Evolutionary conservation across 1,139 yeast genomes (phyloP), one percentile per base, ranked within the genome.

Genomic region (Sugiyamaella neomexicana): DNA sequence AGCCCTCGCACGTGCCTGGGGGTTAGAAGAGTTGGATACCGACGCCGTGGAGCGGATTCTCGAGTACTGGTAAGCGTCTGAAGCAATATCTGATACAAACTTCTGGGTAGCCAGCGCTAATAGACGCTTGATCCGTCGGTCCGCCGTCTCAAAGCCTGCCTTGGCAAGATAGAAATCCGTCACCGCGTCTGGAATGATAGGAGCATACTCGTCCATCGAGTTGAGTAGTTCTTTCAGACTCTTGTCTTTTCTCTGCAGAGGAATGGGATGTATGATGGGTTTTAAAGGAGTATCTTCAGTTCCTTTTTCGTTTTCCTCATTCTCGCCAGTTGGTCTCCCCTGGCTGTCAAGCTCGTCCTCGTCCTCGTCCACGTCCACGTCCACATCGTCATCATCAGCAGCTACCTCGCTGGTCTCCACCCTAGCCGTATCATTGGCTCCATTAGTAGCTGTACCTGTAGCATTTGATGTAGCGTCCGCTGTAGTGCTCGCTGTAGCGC

Each of bases 121-220:
- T 45, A 95, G 75, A 55, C 98, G 78, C 67, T 91, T 90, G 58
- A 93, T 86, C 57, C 91, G 80, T 7, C 82, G 74, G 65, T 90
- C 96, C 38, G 85, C 80, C 27, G 95, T 82, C 57, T 86, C 89
- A 65, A 95, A 85, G 41, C 99, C 99, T 58, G 91, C 86, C 65
- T 86, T 86, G 20, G 91, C 85, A 50, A 95, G 74, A 66, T 93
- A 93, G 69, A 89, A 93, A 66, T 93, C 98, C 0, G 97, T 89
- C n/a, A 95, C 98, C 0, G 96, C 95, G 68, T 95, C 99, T 0
- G 99, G 99, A 44, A 95, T 93, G 41, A 95, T 87, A 1, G 99
- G 99, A 1, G 97, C 90, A 69, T 86, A 90, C 56, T 90, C 96
- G 60, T 89, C 96, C 91, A 93, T 86, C 72, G 90, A 77, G 49